Evolutionary conservation across 2,329 filamentous ascomycete genomes (phyloP), one percentile per base, ranked within the genome.

Genomic region (Penicillium sp.): DNA sequence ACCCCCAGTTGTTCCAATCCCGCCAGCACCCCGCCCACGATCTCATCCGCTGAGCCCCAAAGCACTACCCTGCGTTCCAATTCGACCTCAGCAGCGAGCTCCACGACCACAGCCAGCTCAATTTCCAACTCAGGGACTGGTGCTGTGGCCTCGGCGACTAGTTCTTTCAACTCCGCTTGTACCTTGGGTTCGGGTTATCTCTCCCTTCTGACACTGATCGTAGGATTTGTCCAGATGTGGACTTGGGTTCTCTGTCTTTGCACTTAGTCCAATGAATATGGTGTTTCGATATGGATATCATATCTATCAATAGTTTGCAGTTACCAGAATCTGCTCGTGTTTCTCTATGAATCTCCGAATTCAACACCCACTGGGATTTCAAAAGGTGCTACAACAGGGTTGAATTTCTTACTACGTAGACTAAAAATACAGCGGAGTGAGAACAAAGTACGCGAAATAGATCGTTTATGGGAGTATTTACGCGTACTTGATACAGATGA

Each of bases 401-500:
- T 4, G 13, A 17, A 17, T 23, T 17, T 23, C 29, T 10, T 10
- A 25, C 2, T 2, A 47, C 8, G 27, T 33, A 23, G 29, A 35
- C 3, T 33, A 10, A 10, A 6, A 2, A 8, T 47, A 33, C 8
- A 23, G 5, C 43, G 0, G n/a, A 17, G 19, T 1, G 13, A 8
- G 3, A 33, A 15, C n/a, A 31, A 21, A 12, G 6, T 31, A 8
- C n/a, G 1, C 10, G 1, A 19, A 13, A 19, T 45, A 15, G 3
- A 4, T 13, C 1, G 8, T 15, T 17, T 23, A 17, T 17, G 8
- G 1, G 1, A 23, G 19, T 8, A 21, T 17, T 1, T 47, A 23
- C n/a, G 2, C 0, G 10, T 1, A 1, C 2, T 12, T 33, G 1
- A 3, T 12, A 2, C 0, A 35, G 29, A 23, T 10, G 1, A 17